Base-by-base conservation (phyloP, 495 filamentous ascomycete genomes). In the Trichoderma reesei region DNA sequence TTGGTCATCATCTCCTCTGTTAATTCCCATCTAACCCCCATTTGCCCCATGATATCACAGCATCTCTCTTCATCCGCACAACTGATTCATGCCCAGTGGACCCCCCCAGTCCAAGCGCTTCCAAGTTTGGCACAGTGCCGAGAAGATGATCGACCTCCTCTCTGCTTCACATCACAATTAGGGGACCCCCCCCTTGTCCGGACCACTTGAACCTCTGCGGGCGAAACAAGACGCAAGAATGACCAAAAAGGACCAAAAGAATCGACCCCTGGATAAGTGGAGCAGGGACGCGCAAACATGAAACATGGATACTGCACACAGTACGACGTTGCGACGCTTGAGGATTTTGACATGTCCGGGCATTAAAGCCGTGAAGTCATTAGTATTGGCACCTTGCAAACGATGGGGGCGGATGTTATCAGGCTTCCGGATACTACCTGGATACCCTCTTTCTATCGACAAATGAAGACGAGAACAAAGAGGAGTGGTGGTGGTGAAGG, bases 261-360 rank as follows among this genome's bases (percentile, higher is more conserved):
- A 11, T 16, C 31, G 5, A 56, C 51, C 51, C 51, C 51, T 56
- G 51, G 51, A 56, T 56, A 56, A 56, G 51, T 56, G 51, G 51
- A 34, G 10, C 26, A 33, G 51, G 51, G 51, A 34, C 51, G 51
- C 51, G 51, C 20, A 31, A 56, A 56, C 51, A 34, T 8, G 16
- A 26, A 31, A 20, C 51, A 10, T 44, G 2, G 14, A 16, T 44
- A 16, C 3, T 11, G 10, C 14, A 16, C 41, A 1, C 41, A 16
- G 8, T n/a, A 44, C n/a, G 1, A 4, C 3, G 13, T 11, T 44
- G 41, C n/a, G 13, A 44, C 26, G 26, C 26, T 26, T 26, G 26
- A 26, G 26, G 26, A 26, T 26, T 26, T 26, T 26, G 26, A 26
- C 26, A 26, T 26, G 26, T 26, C 26, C 26, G 26, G 26, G 26